A percentile compares a stretch with the other conserved stretches of the same genome.
phyloP scores from a whole-genome alignment of 1,139 yeast species.

The Geotrichum europaeum region DNA sequence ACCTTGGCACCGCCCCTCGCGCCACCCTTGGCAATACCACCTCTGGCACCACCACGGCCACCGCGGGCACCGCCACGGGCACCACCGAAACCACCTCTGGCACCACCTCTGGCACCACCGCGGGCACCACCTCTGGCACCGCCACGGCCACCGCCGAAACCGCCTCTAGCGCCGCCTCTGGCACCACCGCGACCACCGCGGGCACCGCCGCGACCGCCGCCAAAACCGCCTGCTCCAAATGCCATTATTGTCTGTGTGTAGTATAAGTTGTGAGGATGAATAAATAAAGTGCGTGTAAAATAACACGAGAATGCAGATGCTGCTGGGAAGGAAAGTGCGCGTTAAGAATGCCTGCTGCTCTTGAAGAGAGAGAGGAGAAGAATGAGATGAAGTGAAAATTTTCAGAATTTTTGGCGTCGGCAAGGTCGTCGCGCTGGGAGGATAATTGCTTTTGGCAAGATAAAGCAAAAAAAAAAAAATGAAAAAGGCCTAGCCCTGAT shows the following conservation, averaged over 20 bases:
- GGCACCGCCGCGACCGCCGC: slow-evolving; percentile 34
- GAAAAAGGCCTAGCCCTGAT: background rate
- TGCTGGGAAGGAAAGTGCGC: background rate
- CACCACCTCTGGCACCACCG: slow-evolving; percentile 29
- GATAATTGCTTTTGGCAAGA: background rate
- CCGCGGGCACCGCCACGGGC: slow-evolving; percentile 37
- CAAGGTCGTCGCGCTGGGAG: background rate
- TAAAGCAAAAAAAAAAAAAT: background rate
- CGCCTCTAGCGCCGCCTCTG: slow-evolving; percentile 33
- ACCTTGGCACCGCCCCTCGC: slow-evolving; percentile 90
- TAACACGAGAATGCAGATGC: background rate
- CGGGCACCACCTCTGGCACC: slow-evolving; percentile 28
- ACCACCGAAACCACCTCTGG: slow-evolving; percentile 35
- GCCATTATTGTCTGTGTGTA: slow-evolving; percentile 11
- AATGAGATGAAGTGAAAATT: background rate
- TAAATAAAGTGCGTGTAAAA: background rate
- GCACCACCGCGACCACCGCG: slow-evolving; percentile 35
- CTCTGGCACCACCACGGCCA: slow-evolving; percentile 45
- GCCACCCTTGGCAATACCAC: slow-evolving; percentile 58
- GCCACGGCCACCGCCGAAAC: slow-evolving; percentile 38
- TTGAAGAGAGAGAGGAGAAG: slow-evolving; percentile 1
- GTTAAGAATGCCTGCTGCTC: background rate
- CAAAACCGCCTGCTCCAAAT: slow-evolving; percentile 33
- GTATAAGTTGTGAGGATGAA: background rate
- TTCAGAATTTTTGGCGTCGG: background rate